Evolutionary conservation across 768 basidiomycete genomes (phyloP), one percentile per base, ranked within the genome.

Genomic region (Rickenella mellea): DNA sequence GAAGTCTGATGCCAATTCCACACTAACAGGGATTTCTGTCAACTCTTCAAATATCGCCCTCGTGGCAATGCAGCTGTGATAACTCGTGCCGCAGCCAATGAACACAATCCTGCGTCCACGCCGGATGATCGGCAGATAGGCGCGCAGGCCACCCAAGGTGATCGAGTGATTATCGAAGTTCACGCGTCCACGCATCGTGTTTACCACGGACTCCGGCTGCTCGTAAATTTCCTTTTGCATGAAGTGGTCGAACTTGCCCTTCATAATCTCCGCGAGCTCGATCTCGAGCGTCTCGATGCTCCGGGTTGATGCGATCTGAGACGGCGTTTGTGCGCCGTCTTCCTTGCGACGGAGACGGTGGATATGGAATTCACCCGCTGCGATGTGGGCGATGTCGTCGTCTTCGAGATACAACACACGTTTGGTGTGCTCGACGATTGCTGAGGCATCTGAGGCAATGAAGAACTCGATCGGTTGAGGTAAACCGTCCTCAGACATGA

Each of bases 181-280:
- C 70, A 99, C 87, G 53, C 96, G 91, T 47, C 96, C 96, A 76
- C 96, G 87, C 96, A 99, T 99, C 39, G 96, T 99, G 76, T 99
- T 99, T 66, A 98, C 91, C 48, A 98, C 96, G 21, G 91, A 94
- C 58, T 99, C 96, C 39, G 96, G 94, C 62, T 98, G 94, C 59
- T 97, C 89, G 70, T 91, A 97, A 54, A 97, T 97, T 65, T 99
- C 96, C 70, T 99, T 99, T 63, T 98, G 94, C 96, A 99, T 99
- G 69, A 99, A 99, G 59, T 94, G 93, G 59, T 90, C 90, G 61
- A 98, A 99, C 64, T 92, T 90, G 59, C 96, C 96, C 75, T 99
- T 99, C 96, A 98, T 98, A 69, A 99, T 98, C 51, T 94, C 96
- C n/a, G 94, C 94, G 35, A 99, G 78, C 65, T 99, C 96, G 50